phyloP scores from a whole-genome alignment of 176 grass and related monocot species.

The Bonia amplexicaulis region DNA sequence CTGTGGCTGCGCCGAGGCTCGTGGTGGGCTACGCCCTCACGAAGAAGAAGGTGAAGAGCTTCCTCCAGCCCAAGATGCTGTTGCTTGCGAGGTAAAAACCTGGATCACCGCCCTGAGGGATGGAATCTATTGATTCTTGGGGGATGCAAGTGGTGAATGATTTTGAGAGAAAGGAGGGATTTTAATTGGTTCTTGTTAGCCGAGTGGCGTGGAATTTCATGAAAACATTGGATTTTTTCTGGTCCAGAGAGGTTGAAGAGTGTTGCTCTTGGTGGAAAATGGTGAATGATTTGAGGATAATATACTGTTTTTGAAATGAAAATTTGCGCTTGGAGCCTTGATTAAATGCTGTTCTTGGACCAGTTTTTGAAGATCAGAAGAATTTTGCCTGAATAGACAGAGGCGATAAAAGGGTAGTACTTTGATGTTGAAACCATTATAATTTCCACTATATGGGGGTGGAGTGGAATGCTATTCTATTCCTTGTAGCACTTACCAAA shows the following conservation, averaged over 20 bases:
- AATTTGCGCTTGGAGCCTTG: not conserved
- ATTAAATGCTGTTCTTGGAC: not conserved
- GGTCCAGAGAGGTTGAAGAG: slow-evolving; percentile 10
- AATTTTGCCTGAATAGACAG: slow-evolving; percentile 11
- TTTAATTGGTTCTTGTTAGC: not conserved
- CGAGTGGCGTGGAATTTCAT: not conserved
- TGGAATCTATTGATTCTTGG: slow-evolving; percentile 10
- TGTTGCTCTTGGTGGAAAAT: slow-evolving; percentile 9
- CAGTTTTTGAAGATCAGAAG: not conserved
- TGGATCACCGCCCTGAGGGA: slow-evolving; percentile 12
- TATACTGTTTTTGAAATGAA: not conserved
- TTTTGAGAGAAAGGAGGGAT: slow-evolving; percentile 9
- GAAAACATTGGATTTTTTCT: not conserved
- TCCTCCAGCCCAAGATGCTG: slow-evolving; percentile 84
- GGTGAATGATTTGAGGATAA: not conserved
- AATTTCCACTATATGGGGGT: not conserved
- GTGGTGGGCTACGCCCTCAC: slow-evolving; percentile 91
- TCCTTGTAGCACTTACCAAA: slow-evolving; percentile 30
- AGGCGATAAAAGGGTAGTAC: not conserved
- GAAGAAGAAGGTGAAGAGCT: slow-evolving; percentile 96
- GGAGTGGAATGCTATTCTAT: slow-evolving; percentile 43
- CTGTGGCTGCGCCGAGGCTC: slow-evolving; percentile 31
- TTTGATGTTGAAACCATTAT: slow-evolving; percentile 14
- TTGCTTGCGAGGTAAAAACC: slow-evolving; percentile 72
- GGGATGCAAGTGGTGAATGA: not conserved